These are phyloP conservation scores for Trifolium pratense DNA, from an alignment of 306 rosid species.

Conservation along the genomic window DNA sequence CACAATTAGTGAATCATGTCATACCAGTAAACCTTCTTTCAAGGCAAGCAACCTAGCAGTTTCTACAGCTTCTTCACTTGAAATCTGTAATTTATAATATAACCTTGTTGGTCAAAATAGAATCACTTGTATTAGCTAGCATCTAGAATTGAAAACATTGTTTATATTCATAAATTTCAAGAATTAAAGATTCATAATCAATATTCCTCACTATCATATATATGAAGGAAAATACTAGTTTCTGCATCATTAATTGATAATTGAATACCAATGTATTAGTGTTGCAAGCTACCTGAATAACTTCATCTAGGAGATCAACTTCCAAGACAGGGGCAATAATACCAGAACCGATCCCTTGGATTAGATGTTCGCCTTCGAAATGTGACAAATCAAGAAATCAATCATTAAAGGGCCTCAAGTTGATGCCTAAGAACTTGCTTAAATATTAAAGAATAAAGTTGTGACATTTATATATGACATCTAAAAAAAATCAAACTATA, in stretches of 20 bases:
- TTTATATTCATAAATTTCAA: neutral
- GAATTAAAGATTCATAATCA: neutral
- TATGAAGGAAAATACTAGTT: too few species aligned
- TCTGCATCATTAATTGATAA: too few species aligned
- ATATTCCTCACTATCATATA: neutral
- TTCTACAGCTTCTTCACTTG: conserved; percentile 74
- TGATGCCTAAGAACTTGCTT: conserved; percentile 6
- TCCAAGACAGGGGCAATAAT: conserved; percentile 59
- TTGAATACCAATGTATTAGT: neutral
- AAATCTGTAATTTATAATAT: neutral
- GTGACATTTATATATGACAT: conserved; percentile 8
- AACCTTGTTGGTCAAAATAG: neutral
- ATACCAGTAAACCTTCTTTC: conserved; percentile 81
- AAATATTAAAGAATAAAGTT: conserved; percentile 1
- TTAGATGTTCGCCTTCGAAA: conserved; percentile 67
- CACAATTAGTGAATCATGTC: neutral
- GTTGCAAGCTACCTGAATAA: conserved; percentile 57
- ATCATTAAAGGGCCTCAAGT: conserved; percentile 13
- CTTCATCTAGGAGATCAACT: conserved; percentile 63
- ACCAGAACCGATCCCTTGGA: conserved; percentile 83
- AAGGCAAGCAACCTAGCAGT: conserved; percentile 86
- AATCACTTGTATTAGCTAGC: neutral
- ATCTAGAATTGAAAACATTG: neutral
- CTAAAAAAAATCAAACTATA: neutral
- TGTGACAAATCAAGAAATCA: neutral